Percentiles rank a stretch among this genome's conserved stretches.
Conservation (phyloP, 108 stramenopile genomes). For the Cyclotella baltica region DNA sequence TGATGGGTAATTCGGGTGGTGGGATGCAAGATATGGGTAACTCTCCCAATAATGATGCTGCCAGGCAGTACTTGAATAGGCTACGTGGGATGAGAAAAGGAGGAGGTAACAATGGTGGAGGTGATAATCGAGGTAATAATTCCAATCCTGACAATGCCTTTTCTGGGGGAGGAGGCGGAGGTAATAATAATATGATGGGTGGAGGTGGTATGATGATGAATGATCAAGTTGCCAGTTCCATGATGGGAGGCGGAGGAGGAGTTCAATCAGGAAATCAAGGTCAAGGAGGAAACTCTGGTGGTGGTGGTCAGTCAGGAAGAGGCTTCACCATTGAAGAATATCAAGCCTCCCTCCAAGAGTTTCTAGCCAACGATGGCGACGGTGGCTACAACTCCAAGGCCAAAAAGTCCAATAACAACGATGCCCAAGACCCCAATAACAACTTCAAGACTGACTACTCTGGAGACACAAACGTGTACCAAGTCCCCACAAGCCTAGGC, state of each 20-base stretch:
- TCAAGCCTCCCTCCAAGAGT: conserved; percentile 44
- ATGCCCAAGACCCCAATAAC: neutral
- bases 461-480: neutral
- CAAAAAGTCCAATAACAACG: conserved; percentile 1
- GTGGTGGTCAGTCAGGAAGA: neutral
- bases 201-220: conserved; percentile 20
- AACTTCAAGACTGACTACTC: neutral
- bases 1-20: too few species aligned
- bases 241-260: conserved; percentile 3
- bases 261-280: conserved; percentile 16
- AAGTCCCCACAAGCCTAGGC: conserved; percentile 42
- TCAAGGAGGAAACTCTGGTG: neutral
- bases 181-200: neutral
- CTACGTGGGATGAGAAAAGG: conserved; percentile 42
- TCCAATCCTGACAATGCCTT: neutral
- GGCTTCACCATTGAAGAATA: conserved; percentile 46
- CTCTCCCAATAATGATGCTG: conserved; percentile 33
- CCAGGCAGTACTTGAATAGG: conserved; percentile 41
- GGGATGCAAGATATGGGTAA: conserved; percentile 1
- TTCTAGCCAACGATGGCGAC: conserved; percentile 30
- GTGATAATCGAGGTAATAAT: too few species aligned
- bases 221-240: neutral
- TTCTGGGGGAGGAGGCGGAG: too few species aligned
- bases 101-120: neutral
- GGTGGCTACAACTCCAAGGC: too few species aligned